Evolutionary conservation across 2,329 filamentous ascomycete genomes (phyloP).

Genomic region (Cladophialophora carrionii): DNA sequence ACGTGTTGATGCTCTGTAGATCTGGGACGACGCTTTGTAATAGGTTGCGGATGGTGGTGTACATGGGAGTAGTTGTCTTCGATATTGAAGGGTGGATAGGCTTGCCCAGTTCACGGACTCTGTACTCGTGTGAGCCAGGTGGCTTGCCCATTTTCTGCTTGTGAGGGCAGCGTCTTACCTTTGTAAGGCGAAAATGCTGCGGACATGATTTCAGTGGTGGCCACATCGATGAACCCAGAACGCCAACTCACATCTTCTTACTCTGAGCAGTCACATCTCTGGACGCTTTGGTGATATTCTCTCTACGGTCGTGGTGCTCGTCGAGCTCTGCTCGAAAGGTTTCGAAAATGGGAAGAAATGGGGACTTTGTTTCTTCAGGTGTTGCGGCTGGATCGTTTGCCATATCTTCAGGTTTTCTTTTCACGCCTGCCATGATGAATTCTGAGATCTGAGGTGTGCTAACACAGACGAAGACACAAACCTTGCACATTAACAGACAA

Average conservation of each 20-base stretch:
- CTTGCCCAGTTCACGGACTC: conserved; percentile 47
- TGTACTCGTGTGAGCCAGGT: conserved; percentile 28
- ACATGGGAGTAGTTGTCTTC: conserved; percentile 70
- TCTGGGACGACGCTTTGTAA: conserved; percentile 72
- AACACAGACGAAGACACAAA: neutral
- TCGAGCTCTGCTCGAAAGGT: conserved; percentile 85
- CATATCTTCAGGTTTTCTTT: conserved; percentile 35
- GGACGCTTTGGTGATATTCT: conserved; percentile 86
- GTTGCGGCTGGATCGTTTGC: conserved; percentile 13
- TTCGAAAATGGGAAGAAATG: conserved; percentile 74
- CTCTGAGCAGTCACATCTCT: conserved; percentile 90
- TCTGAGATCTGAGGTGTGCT: neutral
- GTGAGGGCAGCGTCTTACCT: conserved; percentile 55
- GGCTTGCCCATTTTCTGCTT: neutral
- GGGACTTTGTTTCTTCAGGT: conserved; percentile 43
- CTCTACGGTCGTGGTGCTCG: conserved; percentile 88
- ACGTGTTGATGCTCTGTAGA: conserved; percentile 74
- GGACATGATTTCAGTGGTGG: conserved; percentile 14
- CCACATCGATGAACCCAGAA: neutral
- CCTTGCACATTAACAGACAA: neutral
- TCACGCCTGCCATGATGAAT: conserved; percentile 37
- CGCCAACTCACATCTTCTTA: conserved; percentile 81
- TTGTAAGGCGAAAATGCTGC: conserved; percentile 81
- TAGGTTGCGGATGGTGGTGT: conserved; percentile 70
- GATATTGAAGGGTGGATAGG: conserved; percentile 68